These are phyloP conservation scores for Petasospora rhodanensis DNA, from an alignment of 1,139 yeast species.

Conservation along the genomic window DNA sequence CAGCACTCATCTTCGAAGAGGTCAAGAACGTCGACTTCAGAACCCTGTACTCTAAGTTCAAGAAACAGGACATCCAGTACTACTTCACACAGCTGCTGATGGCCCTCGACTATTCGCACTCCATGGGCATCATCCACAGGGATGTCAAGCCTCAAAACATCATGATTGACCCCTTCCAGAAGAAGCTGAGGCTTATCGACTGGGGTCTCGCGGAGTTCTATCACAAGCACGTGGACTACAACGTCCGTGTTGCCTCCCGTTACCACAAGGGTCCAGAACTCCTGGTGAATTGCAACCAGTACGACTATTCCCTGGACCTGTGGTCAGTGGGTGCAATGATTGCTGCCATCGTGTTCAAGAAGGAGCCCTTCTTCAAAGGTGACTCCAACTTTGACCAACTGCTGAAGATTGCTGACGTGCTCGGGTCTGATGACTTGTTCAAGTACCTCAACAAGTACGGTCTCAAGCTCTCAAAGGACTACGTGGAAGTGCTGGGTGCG, in stretches of 20 bases:
- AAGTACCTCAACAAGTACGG: conserved; percentile 72
- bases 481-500: conserved; percentile 47
- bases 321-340: conserved; percentile 98
- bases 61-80: conserved; percentile 76
- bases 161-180: conserved; percentile 87
- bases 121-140: conserved; percentile 98
- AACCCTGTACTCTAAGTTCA: conserved; percentile 83
- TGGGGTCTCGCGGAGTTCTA: conserved; percentile 99
- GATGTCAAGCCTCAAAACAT: conserved; percentile 98
- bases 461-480: conserved; percentile 72
- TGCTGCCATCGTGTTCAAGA: conserved; percentile 94
- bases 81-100: conserved; percentile 85
- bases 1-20: conserved; percentile 89
- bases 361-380: conserved; percentile 97
- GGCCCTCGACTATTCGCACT: conserved; percentile 91
- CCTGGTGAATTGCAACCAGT: conserved; percentile 86
- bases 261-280: conserved; percentile 98
- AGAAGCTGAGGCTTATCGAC: conserved; percentile 78
- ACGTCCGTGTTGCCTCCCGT: conserved; percentile 96
- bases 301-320: conserved; percentile 90
- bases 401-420: conserved; percentile 87
- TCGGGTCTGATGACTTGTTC: conserved; percentile 84
- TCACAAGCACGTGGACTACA: conserved; percentile 91
- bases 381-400: conserved; percentile 94
- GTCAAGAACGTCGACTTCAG: conserved; percentile 90